Conservation (phyloP, 768 basidiomycete genomes). For the Russula abietina region DNA sequence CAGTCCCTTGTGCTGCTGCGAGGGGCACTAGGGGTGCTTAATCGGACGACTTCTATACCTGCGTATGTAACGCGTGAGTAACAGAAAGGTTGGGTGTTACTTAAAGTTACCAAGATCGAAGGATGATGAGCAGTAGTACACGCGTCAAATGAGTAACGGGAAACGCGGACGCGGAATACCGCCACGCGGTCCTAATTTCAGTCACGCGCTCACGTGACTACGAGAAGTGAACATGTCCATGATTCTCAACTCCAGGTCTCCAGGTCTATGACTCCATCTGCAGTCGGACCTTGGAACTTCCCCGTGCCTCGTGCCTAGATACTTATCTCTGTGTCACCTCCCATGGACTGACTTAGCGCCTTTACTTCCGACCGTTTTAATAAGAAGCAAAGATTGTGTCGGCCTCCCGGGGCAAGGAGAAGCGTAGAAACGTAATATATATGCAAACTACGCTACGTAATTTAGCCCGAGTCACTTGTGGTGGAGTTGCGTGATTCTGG, state of each 20-base stretch:
- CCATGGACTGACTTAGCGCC: background rate
- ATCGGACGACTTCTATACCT: background rate
- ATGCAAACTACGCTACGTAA: too few relatives aligned
- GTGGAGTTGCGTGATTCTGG: background rate
- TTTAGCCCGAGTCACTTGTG: too few relatives aligned
- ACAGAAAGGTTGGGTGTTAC: background rate
- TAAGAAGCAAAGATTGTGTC: too few relatives aligned
- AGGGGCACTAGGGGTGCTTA: background rate
- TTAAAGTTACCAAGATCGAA: background rate
- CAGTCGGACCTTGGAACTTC: background rate
- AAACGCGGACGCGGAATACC: background rate
- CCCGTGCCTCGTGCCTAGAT: too few relatives aligned
- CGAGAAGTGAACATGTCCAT: background rate
- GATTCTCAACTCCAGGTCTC: too few relatives aligned
- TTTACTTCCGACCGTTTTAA: background rate
- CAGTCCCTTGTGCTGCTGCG: background rate
- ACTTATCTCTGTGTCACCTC: background rate
- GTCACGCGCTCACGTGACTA: constrained; percentile 7
- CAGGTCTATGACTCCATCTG: background rate
- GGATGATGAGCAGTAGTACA: background rate
- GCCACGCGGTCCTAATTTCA: background rate
- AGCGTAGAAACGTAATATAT: too few relatives aligned
- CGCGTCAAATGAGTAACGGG: background rate
- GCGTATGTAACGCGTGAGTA: background rate
- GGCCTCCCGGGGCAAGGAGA: too few relatives aligned